phyloP scores from a whole-genome alignment of 192 early-diverging fungal species.

The Mortierella claussenii region DNA sequence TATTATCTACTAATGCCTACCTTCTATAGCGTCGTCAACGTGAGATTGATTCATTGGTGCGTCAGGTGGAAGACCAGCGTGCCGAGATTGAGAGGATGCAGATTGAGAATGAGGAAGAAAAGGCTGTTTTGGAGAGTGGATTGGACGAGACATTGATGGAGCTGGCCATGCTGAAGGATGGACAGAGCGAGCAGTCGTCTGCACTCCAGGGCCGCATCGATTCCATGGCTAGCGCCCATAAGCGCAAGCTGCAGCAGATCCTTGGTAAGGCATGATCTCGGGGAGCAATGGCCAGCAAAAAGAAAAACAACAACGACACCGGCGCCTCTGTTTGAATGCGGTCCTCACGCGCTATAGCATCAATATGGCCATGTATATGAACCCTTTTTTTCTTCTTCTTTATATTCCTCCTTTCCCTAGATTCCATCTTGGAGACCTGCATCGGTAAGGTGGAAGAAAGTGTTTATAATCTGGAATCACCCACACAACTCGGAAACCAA shows the following conservation, averaged over 20 bases:
- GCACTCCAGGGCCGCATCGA: conserved; percentile 70
- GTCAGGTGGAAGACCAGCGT: conserved; percentile 80
- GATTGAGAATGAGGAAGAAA: conserved; percentile 88
- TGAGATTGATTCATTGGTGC: conserved; percentile 50
- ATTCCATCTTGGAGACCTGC: conserved; percentile 89
- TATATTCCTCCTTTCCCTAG: conserved; percentile 47
- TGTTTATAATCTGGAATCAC: conserved; percentile 85
- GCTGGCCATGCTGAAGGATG: conserved; percentile 63
- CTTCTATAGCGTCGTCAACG: conserved; percentile 62
- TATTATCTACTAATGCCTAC: conserved; percentile 56
- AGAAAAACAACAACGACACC: no score
- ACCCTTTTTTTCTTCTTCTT: conserved; percentile 2
- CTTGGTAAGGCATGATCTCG: conserved; percentile 65
- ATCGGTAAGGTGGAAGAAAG: conserved; percentile 90
- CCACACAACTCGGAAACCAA: conserved; percentile 85
- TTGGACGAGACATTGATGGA: conserved; percentile 84
- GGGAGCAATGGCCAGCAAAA: no score
- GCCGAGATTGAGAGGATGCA: conserved; percentile 72
- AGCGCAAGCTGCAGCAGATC: conserved; percentile 76
- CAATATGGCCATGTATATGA: no score
- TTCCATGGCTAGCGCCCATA: conserved; percentile 69
- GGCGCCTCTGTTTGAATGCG: no score
- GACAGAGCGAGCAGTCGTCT: conserved; percentile 25
- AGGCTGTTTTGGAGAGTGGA: conserved; percentile 78
- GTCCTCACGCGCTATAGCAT: no score